Base-by-base conservation (phyloP, 208 protist genomes). In the Trypanosoma rangeli region DNA sequence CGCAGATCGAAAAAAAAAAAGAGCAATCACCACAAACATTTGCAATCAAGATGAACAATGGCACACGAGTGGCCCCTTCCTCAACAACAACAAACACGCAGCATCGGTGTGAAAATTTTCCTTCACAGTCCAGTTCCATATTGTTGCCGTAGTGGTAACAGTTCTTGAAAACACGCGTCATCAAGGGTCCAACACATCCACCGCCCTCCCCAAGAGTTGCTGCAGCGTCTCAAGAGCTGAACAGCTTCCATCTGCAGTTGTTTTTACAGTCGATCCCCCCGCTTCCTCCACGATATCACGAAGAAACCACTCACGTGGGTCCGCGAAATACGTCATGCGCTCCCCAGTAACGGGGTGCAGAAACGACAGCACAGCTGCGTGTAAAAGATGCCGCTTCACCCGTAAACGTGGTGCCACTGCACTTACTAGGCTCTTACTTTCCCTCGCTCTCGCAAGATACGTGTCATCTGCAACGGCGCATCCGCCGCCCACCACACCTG, bases 301-400 rank as follows among this genome's bases (percentile, higher is more conserved):
- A 28, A 82, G 35, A 53, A 94, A 85, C 75, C 80, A 94, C 5
- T 65, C 35, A 5, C 58, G 55, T 28, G 84, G 74, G 3, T 72
- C 66, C 13, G 71, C 57, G 24, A 67, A 63, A 46, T 84, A 87
- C 1, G 46, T 15, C 63, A 85, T 42, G 18, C 31, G 31, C n/a
- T 76, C 50, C 9, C 24, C 64, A 0, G 48, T 64, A 0, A 55
- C 52, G 15, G 86, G 86, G 49, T 95, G 89, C 5, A 20, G 3
- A 55, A 95, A 88, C 8, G 46, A 20, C 12, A 95, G 68, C 50
- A 73, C 16, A 2, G 81, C 70, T 9, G 86, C 78, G 60, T 95
- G 89, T 58, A 95, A 73, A 13, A 92, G 75, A 56, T 93, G 89
- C n/a, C 86, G 84, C 1, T 73, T 72, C 53, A 82, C 83, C 24